Conservation (phyloP, 2,329 filamentous ascomycete species). For the Nakataea oryzae region DNA sequence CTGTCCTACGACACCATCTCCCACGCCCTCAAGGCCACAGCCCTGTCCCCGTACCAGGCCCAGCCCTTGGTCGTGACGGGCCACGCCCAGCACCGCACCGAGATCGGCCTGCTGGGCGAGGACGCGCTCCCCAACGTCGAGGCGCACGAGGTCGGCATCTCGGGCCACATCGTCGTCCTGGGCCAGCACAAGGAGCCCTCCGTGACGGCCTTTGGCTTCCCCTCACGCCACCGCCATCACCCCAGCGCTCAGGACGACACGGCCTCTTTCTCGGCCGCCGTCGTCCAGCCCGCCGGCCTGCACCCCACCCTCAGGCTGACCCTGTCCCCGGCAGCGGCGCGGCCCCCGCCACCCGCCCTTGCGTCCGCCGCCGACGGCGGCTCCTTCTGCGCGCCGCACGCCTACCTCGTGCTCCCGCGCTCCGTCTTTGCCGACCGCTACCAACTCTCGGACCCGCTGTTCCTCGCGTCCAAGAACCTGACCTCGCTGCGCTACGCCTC, state of each 20-base stretch:
- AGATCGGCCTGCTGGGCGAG: conserved; percentile 68
- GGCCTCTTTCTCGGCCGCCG: conserved; percentile 49
- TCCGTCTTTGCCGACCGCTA: conserved; percentile 79
- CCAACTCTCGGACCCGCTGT: conserved; percentile 66
- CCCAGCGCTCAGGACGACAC: conserved; percentile 10
- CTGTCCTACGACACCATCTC: conserved; percentile 65
- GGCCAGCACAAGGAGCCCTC: conserved; percentile 64
- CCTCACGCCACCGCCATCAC: conserved; percentile 62
- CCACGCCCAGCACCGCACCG: conserved; percentile 46
- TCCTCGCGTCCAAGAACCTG: conserved; percentile 73
- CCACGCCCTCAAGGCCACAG: conserved; percentile 53
- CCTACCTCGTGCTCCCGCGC: conserved; percentile 75
- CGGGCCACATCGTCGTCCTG: conserved; percentile 68
- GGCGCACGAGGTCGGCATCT: conserved; percentile 65
- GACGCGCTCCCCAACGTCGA: conserved; percentile 50
- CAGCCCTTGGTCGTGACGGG: conserved; percentile 29
- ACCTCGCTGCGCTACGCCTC: conserved; percentile 55
- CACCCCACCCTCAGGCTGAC: conserved; percentile 70
- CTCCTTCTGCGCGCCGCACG: conserved; percentile 57
- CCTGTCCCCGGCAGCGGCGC: conserved; percentile 31
- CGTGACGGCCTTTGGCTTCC: conserved; percentile 73
- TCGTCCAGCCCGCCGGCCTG: conserved; percentile 65
- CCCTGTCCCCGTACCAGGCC: conserved; percentile 45
- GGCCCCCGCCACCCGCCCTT: conserved; percentile 23
- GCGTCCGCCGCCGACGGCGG: neutral